Conservation (phyloP, 2,329 filamentous ascomycete species). For the Fusarium albosuccineum region DNA sequence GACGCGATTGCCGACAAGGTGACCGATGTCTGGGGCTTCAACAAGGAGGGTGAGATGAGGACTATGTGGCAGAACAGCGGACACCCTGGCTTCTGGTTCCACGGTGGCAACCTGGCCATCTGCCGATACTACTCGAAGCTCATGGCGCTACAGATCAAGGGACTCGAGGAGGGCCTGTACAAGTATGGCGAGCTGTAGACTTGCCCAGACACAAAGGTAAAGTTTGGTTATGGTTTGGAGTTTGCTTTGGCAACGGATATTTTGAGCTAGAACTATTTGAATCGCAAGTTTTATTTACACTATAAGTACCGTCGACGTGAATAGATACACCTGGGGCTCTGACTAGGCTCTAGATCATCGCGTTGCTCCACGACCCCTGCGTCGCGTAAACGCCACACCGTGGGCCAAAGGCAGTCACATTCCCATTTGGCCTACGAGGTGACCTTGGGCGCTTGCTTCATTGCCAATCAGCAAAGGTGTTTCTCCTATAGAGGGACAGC, state of each 20-base stretch:
- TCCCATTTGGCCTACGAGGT: no score
- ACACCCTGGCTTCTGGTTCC: constrained; percentile 75
- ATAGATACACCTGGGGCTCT: no score
- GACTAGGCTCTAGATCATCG: no score
- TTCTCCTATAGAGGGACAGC: no score
- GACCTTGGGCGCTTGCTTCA: no score
- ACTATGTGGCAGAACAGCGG: constrained; percentile 71
- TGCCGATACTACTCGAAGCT: constrained; percentile 71
- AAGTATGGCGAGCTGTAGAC: constrained; percentile 47
- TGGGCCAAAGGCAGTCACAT: no score
- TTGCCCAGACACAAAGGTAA: neutral
- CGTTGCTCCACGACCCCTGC: no score
- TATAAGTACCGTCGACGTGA: no score
- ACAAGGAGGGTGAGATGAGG: constrained; percentile 68
- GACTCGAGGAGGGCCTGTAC: constrained; percentile 54
- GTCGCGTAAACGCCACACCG: no score
- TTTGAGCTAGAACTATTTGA: neutral
- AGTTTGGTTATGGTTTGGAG: neutral
- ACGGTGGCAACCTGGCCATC: constrained; percentile 73
- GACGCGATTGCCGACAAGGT: constrained; percentile 70
- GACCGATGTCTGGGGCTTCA: constrained; percentile 72
- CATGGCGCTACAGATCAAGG: constrained; percentile 67
- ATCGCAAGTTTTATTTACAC: neutral
- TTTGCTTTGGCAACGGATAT: neutral
- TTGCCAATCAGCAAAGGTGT: no score